Conservation (phyloP, 2,329 filamentous ascomycete genomes). For the Penicillium hesseltinei region DNA sequence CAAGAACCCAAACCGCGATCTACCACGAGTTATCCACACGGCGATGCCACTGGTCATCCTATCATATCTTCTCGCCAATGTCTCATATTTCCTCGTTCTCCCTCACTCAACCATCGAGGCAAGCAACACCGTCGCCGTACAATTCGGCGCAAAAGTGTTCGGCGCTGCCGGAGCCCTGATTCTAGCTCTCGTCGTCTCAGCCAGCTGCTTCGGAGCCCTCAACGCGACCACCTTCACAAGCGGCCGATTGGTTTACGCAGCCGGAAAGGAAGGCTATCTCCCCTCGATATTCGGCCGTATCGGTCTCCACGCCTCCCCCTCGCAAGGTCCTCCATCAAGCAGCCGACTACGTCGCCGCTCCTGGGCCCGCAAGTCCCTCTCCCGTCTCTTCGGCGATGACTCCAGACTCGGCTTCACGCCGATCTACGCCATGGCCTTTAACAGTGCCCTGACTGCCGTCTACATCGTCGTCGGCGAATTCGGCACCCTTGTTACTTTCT, state of each 20-base stretch:
- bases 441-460: conserved; percentile 66
- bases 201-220: conserved; percentile 89
- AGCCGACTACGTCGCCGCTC: conserved; percentile 46
- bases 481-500: conserved; percentile 87
- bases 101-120: conserved; percentile 76
- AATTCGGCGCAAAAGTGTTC: conserved; percentile 88
- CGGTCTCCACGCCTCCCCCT: conserved; percentile 57
- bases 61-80: conserved; percentile 84
- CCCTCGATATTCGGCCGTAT: conserved; percentile 80
- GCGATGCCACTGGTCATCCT: conserved; percentile 92
- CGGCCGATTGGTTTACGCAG: conserved; percentile 86
- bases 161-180: conserved; percentile 77
- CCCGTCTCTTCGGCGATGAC: conserved; percentile 69
- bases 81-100: conserved; percentile 92
- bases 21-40: conserved; percentile 92
- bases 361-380: conserved; percentile 60
- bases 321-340: conserved; percentile 23
- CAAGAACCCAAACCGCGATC: conserved; percentile 81
- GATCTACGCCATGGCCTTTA: conserved; percentile 85
- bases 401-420: conserved; percentile 86
- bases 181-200: conserved; percentile 83
- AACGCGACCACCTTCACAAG: conserved; percentile 95
- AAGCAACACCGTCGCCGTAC: conserved; percentile 92
- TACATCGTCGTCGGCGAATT: conserved; percentile 92
- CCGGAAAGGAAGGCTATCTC: conserved; percentile 92